Base-by-base conservation (phyloP, 768 basidiomycete genomes). In the Calocybe gangraenosa region DNA sequence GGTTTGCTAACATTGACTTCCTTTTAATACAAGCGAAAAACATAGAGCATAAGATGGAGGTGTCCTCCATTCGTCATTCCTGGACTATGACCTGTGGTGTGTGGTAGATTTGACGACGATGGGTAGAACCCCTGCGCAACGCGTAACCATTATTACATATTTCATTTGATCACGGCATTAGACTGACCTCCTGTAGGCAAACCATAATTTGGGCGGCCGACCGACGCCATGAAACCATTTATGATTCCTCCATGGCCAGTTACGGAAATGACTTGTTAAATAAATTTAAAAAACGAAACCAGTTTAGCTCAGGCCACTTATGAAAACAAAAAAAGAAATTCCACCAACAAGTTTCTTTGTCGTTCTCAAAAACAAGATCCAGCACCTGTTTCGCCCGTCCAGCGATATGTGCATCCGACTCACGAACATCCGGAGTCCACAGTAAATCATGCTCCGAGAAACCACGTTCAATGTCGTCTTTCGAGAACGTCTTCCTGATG, bases 161-260 rank as follows among this genome's bases (percentile, higher is more conserved):
- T 15, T 22, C 13, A 10, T 11, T 47, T 36, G 25, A 13, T n/a
- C 2, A 17, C 32, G 19, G 22, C 18, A 32, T 37, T 40, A 46
- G 44, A 61, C 74, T 53, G 37, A 77, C 86, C 86, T 68, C 86
- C 85, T 3, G 82, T 84, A 1, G 78, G 74, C 17, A 87, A 60
- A 4, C 53, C 38, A 57, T 75, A 80, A 7, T 42, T 47, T 2
- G 58, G 56, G n/a, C 80, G 71, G 3, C 68, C 75, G 21, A 79
- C 60, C 0, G 70, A 70, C 3, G 57, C 63, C 52, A 84, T 51
- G 40, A 85, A 75, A 1, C 73, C 78, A 35, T 73, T 70, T 34
- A 83, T 82, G 48, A 81, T 74, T 0, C 77, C 82, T 14, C 76
- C 70, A 55, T 89, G 87, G 1, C 79, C 75, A 1, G 83, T 84